Evolutionary conservation across 352 stramenopile species (phyloP), one percentile per base, ranked within the genome.

Genomic region (Elongisporangium undulatum): DNA sequence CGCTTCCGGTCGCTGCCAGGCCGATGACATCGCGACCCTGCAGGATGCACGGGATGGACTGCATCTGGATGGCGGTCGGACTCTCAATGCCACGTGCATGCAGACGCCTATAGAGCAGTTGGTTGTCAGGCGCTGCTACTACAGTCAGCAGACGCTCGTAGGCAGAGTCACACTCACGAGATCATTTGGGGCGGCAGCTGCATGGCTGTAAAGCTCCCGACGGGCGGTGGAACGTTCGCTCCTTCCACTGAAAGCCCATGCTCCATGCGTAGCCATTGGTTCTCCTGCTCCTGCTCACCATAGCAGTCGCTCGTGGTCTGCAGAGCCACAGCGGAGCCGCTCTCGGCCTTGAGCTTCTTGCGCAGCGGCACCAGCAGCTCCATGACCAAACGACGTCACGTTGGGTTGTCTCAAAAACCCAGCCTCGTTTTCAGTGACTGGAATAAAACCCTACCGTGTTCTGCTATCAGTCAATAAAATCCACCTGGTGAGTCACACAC

Each of bases 1-100:
- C 96, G 22, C 79, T 97, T 49, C 96, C 96, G 3, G 97, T 99
- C 0, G 96, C 91, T 7, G 97, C 96, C 49, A 95, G 78, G 2
- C 80, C 93, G 39, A 99, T 76, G 24, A 99, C 79, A 72, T 99
- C 97, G 21, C 90, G 74, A n/a, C 85, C 77, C 12, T 70, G 64
- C 10, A 95, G 62, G 7, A 97, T 66, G 20, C 76, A 72, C 6
- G 94, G 92, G n/a, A 98, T 80, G n/a, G 84, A 71, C 64, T 98
- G 89, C 85, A 98, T 98, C 74, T 99, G 97, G 56, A 99, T 96
- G 7, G 97, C 76, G 12, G 95, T 99, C 1, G 97, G 97, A 50
- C 90, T 86, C 39, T 82, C 85, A 64, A 97, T 68, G 15, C 69
- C 68, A 39, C 72, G 68, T 8, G 61, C 62, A 9, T 71, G 29